A percentile compares a stretch with the other conserved stretches of the same genome.
These are phyloP conservation scores for Amphichorda felina DNA, from an alignment of 2,329 filamentous ascomycete species.

Conservation along the genomic window DNA sequence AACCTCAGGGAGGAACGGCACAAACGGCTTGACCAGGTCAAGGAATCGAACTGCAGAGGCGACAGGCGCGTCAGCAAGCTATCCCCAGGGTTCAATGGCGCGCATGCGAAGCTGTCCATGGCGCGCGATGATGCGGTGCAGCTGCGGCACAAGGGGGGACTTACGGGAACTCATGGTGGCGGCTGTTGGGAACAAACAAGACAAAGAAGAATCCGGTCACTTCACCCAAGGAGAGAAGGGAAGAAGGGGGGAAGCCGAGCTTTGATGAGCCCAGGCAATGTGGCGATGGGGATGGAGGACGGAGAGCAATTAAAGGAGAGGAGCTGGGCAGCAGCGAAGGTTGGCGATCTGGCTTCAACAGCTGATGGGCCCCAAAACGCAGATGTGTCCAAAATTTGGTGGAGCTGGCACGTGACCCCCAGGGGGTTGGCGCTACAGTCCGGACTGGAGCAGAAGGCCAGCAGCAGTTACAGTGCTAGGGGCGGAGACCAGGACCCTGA, in stretches of 20 bases:
- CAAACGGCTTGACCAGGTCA: constrained; percentile 98
- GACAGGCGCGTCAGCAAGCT: constrained; percentile 13
- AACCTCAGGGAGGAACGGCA: constrained; percentile 98
- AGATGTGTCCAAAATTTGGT: constrained; percentile 32
- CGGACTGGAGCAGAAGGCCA: too few relatives aligned
- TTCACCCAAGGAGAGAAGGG: constrained; percentile 24
- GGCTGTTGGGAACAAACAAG: constrained; percentile 12
- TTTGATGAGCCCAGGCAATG: constrained; percentile 21
- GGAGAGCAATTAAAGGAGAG: constrained; percentile 21
- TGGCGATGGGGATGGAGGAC: constrained; percentile 12
- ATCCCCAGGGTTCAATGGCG: constrained; percentile 13
- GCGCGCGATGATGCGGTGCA: constrained; percentile 8
- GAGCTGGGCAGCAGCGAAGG: constrained; percentile 13
- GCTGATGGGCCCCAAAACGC: constrained; percentile 17
- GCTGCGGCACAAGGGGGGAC: constrained; percentile 14
- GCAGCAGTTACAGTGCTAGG: too few relatives aligned
- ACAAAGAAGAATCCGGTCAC: constrained; percentile 23
- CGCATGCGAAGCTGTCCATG: background rate
- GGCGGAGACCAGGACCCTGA: too few relatives aligned
- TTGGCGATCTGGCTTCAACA: constrained; percentile 31
- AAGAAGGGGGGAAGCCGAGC: constrained; percentile 20
- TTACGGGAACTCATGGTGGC: constrained; percentile 45
- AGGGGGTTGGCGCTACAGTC: too few relatives aligned
- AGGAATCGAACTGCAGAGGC: constrained; percentile 77
- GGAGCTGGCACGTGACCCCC: constrained; percentile 10